Evolutionary conservation across 2,329 filamentous ascomycete genomes (phyloP), one percentile per base, ranked within the genome.

Genomic region (Mariannaea elegans): DNA sequence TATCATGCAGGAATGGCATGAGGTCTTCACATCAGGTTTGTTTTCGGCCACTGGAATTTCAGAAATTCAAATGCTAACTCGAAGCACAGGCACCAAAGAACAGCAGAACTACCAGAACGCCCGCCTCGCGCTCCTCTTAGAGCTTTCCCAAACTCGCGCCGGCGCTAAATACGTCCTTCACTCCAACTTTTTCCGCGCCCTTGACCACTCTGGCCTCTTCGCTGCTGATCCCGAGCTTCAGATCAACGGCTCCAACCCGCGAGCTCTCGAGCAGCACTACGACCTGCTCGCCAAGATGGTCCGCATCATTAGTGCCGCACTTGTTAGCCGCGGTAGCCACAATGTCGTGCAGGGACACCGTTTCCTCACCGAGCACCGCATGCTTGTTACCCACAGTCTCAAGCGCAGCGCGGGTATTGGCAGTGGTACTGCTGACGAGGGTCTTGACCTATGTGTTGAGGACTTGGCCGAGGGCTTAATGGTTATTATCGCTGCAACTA

Each of bases 191-290:
- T 94, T 99, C 80, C 86, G 89, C 42, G 85, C 92, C 0, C 81
- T 98, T 24, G 90, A 91, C 63, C 86, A 90, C 56, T 97, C 93
- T 1, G 87, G 88, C n/a, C 84, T 98, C 19, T 99, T 98, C 75
- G 83, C 88, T 8, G 91, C 91, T 12, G 95, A 99, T 74, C 95
- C 95, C 1, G 95, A 99, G 75, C 87, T 99, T 54, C 93, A 96
- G 61, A 87, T 94, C 77, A 87, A 92, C 66, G 85, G 89, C 55
- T 84, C 88, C 54, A 89, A 93, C 67, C 81, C 86, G 3, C 82
- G 84, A 58, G 90, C 92, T 3, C 83, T 97, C 18, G 86, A 88
- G 64, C 90, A 89, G 71, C 96, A 96, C 78, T 98, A 97, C 76
- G 85, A 88, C 46, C 84, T 99, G 7, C 87, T 99, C 14, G 87